phyloP scores from a whole-genome alignment of 345 rosid species.

The Syzygium aromaticum region DNA sequence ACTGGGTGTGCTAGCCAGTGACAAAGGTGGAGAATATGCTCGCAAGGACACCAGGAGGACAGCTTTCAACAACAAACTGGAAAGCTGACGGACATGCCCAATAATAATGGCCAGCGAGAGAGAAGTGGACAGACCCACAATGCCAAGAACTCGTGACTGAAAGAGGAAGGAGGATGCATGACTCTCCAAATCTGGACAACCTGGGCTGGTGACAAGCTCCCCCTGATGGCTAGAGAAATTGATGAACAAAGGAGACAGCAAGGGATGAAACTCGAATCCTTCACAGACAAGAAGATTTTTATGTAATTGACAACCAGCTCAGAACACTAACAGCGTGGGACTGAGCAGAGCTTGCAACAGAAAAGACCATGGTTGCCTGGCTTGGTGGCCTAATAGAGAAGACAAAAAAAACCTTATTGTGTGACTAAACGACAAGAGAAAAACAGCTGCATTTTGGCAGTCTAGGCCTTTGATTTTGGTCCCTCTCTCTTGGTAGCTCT shows the following conservation, averaged over 20 bases:
- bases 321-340: neutral
- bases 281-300: neutral
- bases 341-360: neutral
- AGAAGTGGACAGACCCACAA: neutral
- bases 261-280: neutral
- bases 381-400: neutral
- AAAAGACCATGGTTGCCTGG: neutral
- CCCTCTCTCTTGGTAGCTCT: neutral
- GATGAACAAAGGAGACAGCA: neutral
- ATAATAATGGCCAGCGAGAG: neutral
- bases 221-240: neutral
- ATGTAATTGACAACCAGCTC: neutral
- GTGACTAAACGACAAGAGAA: neutral
- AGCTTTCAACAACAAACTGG: neutral
- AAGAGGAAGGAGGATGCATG: neutral
- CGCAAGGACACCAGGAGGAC: neutral
- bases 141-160: neutral
- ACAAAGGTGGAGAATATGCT: neutral
- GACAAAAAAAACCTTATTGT: neutral
- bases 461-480: neutral
- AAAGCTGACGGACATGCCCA: neutral
- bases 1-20: neutral
- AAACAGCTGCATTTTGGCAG: neutral
- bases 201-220: neutral
- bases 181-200: neutral